These are phyloP conservation scores for Yamadazyma kitorensis DNA, from an alignment of 805 yeast genomes.

Conservation along the genomic window DNA sequence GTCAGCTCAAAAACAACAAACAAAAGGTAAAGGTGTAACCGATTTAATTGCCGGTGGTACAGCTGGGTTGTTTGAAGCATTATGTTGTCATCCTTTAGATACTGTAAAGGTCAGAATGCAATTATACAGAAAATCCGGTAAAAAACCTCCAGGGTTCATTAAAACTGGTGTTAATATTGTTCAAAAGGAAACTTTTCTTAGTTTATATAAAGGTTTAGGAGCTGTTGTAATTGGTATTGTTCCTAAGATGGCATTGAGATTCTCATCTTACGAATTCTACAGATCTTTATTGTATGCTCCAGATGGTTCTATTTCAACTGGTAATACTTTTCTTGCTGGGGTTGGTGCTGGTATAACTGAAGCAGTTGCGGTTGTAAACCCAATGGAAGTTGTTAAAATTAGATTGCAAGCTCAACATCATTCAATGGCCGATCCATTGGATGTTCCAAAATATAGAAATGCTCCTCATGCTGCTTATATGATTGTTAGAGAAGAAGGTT, in stretches of 20 bases:
- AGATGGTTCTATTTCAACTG: constrained; percentile 67
- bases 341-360: constrained; percentile 97
- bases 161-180: constrained; percentile 78
- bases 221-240: constrained; percentile 97
- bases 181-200: constrained; percentile 75
- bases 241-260: constrained; percentile 97
- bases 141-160: constrained; percentile 82
- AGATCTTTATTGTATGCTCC: constrained; percentile 63
- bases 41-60: constrained; percentile 92
- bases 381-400: constrained; percentile 96
- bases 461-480: constrained; percentile 89
- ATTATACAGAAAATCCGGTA: constrained; percentile 67
- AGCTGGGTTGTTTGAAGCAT: constrained; percentile 96
- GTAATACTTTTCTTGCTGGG: constrained; percentile 83
- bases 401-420: constrained; percentile 94
- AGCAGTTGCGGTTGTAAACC: constrained; percentile 91
- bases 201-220: constrained; percentile 92
- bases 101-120: constrained; percentile 98
- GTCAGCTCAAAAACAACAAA: too few species aligned
- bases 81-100: constrained; percentile 96
- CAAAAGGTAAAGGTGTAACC: constrained; percentile 45
- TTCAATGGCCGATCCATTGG: constrained; percentile 80
- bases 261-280: constrained; percentile 89
- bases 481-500: constrained; percentile 88
- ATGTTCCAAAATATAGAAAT: constrained; percentile 81